Evolutionary conservation across 805 yeast species (phyloP), one percentile per base, ranked within the genome.

Genomic region (Priceomyces melissophilus): DNA sequence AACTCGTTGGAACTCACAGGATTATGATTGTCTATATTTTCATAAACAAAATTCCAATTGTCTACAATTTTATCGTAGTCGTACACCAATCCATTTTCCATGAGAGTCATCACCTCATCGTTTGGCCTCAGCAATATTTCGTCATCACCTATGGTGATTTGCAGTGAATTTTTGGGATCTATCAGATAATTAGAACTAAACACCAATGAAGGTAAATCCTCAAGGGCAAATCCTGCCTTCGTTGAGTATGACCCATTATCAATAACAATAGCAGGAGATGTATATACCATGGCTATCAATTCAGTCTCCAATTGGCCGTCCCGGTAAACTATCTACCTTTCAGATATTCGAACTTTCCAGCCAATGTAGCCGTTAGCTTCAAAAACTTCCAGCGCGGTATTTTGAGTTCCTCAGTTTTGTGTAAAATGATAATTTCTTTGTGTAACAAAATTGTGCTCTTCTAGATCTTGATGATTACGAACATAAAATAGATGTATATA

Each of bases 11-110:
- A 61, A 20, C 73, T 71, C 3, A 79, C 65, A 32, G 75, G 47
- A 35, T 57, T 57, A 23, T 60, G 56, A 41, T 61, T 60, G 50
- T 75, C 61, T 76, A 71, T 48, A 66, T 69, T 29, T 60, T 65
- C 64, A 46, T 78, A 85, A 9, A 85, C 76, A 55, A 81, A 77
- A 29, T 71, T 64, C 91, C 95, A 85, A 50, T 82, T 77, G 35
- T 76, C 67, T 27, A 77, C 75, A 31, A 86, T 69, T 14, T 80
- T 79, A 14, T 84, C 88, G 79, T 86, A 84, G 62, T 88, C 81
- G 58, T 83, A 84, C 4, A 83, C 72, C 5, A 77, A 53, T 3
- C 90, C 89, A 42, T 78, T 77, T 32, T 78, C 82, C 53, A 81
- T 63, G 28, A 82, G 61, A 0, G 87, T 82, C 67, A 68, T 81